These are phyloP conservation scores for Eucalyptus cloeziana DNA, from an alignment of 345 rosid species.

Conservation along the genomic window DNA sequence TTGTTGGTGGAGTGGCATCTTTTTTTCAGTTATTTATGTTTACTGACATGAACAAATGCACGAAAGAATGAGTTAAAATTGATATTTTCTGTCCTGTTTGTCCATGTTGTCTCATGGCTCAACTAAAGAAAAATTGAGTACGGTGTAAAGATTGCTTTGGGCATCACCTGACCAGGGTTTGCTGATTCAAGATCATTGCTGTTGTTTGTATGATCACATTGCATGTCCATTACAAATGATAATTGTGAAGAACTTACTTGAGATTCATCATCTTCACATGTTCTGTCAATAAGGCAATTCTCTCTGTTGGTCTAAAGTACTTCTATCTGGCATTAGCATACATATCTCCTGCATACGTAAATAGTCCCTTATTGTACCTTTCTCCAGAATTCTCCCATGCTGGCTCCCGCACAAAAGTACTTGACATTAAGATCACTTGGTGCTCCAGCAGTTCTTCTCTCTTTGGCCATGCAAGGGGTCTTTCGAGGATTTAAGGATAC, in stretches of 20 bases:
- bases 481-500: constrained; percentile 95
- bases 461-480: constrained; percentile 93
- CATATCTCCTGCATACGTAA: not conserved
- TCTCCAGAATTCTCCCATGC: constrained; percentile 55
- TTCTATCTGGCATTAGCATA: not conserved
- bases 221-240: not conserved
- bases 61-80: not conserved
- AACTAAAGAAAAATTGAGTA: not conserved
- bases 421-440: constrained; percentile 69
- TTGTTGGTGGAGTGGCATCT: not conserved
- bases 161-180: not conserved
- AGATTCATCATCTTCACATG: not conserved
- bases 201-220: not conserved
- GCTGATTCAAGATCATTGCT: not conserved
- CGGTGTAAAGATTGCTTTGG: not conserved
- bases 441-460: constrained; percentile 86
- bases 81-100: not conserved
- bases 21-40: not conserved
- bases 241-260: not conserved
- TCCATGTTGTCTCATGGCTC: not conserved
- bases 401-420: constrained; percentile 67
- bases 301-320: not conserved
- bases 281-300: not conserved
- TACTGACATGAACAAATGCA: not conserved
- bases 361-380: not conserved